Evolutionary conservation across 1,284 basidiomycete species (phyloP), one percentile per base, ranked within the genome.

Genomic region (Golubevia pallescens): DNA sequence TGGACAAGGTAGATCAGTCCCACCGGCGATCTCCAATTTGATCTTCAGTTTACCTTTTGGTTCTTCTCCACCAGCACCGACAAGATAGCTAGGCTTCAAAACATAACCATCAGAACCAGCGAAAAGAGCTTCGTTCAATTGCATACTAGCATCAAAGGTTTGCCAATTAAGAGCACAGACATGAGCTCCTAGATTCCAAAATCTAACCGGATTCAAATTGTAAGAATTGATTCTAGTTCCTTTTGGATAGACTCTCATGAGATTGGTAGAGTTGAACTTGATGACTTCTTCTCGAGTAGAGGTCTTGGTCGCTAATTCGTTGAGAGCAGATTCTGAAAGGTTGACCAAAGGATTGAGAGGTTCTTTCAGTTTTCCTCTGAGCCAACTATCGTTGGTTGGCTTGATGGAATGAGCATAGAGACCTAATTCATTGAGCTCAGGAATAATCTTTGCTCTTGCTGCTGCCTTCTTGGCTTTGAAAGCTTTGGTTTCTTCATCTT

Each of bases 91-190:
- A 2, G 87, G 90, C 71, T 90, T 90, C 55, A 88, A 81, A 0
- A 90, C 88, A 88, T 89, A 91, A 0, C 90, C 90, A 2, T 85
- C 78, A 1, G 87, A 89, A 0, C 89, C 90, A 0, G 87, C 87
- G 74, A 91, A 92, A 87, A 91, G 88, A 0, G 88, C 90, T 75
- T 90, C 90, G 69, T 91, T 90, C 48, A 91, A 77, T 61, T 86
- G 86, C 62, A 86, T 71, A 24, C 75, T 74, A 14, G 62, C 61
- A 62, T 80, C 80, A 62, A 77, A 83, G 1, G 72, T 76, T 32
- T 91, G 91, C 90, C 90, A 91, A 75, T 92, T 92, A 54, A 92
- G 82, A 32, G 89, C 88, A 4, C 88, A 88, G n/a, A 91, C 87
- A 61, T 91, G 90, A 1, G 89, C 88, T 2, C 91, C 77, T 1